Percentiles rank a stretch among this genome's conserved stretches.
Conservation (phyloP, 805 yeast species). For the Helenozyma baotianmanensis region DNA sequence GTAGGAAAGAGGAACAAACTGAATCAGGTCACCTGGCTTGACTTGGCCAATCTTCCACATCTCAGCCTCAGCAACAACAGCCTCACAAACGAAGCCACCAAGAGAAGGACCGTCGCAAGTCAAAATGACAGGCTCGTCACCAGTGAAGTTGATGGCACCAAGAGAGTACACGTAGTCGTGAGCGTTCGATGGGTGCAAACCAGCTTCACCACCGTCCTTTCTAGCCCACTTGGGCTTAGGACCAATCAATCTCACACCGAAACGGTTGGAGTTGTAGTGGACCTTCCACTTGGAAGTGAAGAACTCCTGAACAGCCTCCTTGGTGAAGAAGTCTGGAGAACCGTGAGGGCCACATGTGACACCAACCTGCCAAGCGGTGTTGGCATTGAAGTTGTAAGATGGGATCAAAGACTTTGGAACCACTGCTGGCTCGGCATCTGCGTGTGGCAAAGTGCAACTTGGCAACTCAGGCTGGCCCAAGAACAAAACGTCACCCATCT, state of each 20-base stretch:
- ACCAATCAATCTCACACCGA: constrained; percentile 91
- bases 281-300: constrained; percentile 84
- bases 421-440: constrained; percentile 57
- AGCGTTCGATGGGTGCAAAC: constrained; percentile 96
- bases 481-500: constrained; percentile 87
- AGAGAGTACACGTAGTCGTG: constrained; percentile 95
- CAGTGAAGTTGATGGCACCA: constrained; percentile 97
- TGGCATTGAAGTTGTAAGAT: constrained; percentile 30
- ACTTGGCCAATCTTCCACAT: constrained; percentile 99
- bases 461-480: constrained; percentile 72
- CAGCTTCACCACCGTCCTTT: constrained; percentile 95
- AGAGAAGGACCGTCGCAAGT: constrained; percentile 97
- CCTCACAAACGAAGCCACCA: constrained; percentile 97
- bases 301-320: constrained; percentile 71
- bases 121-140: constrained; percentile 96
- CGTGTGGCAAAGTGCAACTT: constrained; percentile 67
- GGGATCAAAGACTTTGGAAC: constrained; percentile 60
- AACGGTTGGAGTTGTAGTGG: constrained; percentile 94
- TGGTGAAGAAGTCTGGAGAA: constrained; percentile 86
- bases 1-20: constrained; percentile 73
- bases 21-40: constrained; percentile 85
- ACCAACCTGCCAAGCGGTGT: constrained; percentile 74
- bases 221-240: constrained; percentile 98
- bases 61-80: constrained; percentile 92
- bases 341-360: constrained; percentile 98